Conservation (phyloP, 768 basidiomycete species). For the Lactarius quietus region DNA sequence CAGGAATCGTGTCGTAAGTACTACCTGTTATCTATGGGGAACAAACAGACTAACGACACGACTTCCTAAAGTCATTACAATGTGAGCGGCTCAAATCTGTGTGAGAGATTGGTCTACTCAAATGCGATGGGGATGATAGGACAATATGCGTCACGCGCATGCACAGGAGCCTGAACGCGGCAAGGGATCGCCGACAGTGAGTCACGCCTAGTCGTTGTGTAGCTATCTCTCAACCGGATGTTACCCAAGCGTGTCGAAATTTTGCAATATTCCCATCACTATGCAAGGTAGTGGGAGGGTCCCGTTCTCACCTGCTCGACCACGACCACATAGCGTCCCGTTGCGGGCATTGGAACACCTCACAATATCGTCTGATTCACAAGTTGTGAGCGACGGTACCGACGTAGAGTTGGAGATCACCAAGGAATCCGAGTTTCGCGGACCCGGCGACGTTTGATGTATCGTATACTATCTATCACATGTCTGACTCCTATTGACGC, state of each 20-base stretch:
- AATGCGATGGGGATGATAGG: background rate
- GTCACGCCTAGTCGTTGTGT: background rate
- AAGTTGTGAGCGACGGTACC: background rate
- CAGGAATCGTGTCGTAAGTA: constrained; percentile 13
- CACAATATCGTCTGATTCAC: background rate
- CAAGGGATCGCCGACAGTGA: background rate
- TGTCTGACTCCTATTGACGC: too few relatives aligned
- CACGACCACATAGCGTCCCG: background rate
- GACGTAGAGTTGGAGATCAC: too few relatives aligned
- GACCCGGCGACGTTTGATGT: constrained; percentile 1
- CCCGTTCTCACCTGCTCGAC: background rate
- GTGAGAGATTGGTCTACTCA: background rate
- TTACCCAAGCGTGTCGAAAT: background rate
- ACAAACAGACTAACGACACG: background rate
- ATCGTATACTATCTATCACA: background rate
- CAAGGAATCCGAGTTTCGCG: background rate
- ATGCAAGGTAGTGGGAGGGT: background rate
- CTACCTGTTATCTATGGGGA: background rate
- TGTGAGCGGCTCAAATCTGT: constrained; percentile 2
- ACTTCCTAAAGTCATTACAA: constrained; percentile 6
- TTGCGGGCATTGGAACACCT: too few relatives aligned
- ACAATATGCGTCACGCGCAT: constrained; percentile 20
- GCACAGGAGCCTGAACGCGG: constrained; percentile 9
- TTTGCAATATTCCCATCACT: background rate
- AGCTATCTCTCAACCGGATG: background rate